Conservation (phyloP, 2,329 filamentous ascomycete genomes). For the Alternaria triticimaculans region DNA sequence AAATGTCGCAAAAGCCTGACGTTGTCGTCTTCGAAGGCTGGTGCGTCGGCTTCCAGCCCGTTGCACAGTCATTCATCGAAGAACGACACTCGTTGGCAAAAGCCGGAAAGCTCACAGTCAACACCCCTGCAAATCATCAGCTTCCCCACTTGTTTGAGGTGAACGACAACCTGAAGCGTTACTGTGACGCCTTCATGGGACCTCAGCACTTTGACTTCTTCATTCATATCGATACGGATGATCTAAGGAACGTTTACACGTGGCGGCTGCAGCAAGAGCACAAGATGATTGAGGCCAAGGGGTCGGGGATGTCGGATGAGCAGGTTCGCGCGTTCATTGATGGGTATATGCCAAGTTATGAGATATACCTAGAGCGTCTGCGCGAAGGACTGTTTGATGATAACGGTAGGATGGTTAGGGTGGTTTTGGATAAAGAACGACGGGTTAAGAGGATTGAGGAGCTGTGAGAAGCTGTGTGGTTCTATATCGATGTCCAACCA, state of each 20-base stretch:
- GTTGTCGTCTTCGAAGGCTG: conserved; percentile 88
- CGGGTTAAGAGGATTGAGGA: conserved; percentile 49
- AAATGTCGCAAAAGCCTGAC: conserved; percentile 62
- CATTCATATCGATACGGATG: conserved; percentile 74
- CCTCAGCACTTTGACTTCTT: conserved; percentile 61
- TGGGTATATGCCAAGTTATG: conserved; percentile 64
- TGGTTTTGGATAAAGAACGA: conserved; percentile 58
- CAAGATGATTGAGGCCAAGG: conserved; percentile 68
- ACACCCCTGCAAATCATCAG: conserved; percentile 60
- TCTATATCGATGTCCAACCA: no score
- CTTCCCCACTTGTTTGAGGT: conserved; percentile 64
- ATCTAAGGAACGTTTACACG: conserved; percentile 77
- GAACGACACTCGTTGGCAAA: conserved; percentile 62
- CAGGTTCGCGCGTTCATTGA: conserved; percentile 79
- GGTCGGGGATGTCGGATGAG: conserved; percentile 81
- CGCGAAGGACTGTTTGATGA: conserved; percentile 57
- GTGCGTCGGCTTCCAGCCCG: conserved; percentile 82
- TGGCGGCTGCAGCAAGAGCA: conserved; percentile 86
- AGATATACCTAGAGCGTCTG: conserved; percentile 60
- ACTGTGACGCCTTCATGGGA: conserved; percentile 55
- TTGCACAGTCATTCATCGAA: conserved; percentile 62
- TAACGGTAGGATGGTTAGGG: conserved; percentile 57
- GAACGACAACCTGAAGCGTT: conserved; percentile 64
- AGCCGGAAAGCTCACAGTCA: conserved; percentile 54
- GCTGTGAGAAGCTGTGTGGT: conserved; percentile 12